Conservation (phyloP, 176 grass and related monocot genomes). For the Bromus sterilis region DNA sequence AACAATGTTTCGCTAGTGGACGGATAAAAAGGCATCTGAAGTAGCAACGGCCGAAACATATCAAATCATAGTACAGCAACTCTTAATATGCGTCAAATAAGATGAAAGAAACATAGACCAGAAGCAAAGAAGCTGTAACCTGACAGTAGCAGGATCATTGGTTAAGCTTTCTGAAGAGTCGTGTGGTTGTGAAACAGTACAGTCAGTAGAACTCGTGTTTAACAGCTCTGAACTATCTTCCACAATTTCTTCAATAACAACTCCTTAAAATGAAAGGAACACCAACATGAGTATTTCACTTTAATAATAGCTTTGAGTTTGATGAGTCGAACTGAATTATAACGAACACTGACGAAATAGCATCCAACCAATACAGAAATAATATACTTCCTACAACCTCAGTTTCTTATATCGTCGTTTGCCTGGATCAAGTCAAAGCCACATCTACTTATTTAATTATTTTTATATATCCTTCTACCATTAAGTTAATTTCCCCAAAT, state of each 20-base stretch:
- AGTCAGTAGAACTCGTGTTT: conserved; percentile 36
- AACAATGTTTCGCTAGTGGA: background rate
- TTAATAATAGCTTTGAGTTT: too few relatives aligned
- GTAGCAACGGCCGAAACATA: background rate
- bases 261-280: conserved; percentile 38
- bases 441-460: background rate
- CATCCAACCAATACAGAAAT: conserved; percentile 8
- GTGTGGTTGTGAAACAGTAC: conserved; percentile 37
- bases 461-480: background rate
- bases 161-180: conserved; percentile 36
- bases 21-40: conserved; percentile 15
- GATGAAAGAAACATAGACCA: background rate
- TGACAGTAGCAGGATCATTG: conserved; percentile 42
- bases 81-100: background rate
- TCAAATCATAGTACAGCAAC: background rate
- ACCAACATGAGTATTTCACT: conserved; percentile 11
- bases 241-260: conserved; percentile 89
- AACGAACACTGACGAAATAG: background rate
- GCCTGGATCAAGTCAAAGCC: background rate
- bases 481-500: background rate
- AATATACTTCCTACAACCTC: background rate
- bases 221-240: conserved; percentile 33
- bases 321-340: background rate
- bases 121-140: conserved; percentile 32
- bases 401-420: background rate